These are phyloP conservation scores for Umbilicus rupestris DNA, from an alignment of 164 flowering plant species.

Conservation along the genomic window DNA sequence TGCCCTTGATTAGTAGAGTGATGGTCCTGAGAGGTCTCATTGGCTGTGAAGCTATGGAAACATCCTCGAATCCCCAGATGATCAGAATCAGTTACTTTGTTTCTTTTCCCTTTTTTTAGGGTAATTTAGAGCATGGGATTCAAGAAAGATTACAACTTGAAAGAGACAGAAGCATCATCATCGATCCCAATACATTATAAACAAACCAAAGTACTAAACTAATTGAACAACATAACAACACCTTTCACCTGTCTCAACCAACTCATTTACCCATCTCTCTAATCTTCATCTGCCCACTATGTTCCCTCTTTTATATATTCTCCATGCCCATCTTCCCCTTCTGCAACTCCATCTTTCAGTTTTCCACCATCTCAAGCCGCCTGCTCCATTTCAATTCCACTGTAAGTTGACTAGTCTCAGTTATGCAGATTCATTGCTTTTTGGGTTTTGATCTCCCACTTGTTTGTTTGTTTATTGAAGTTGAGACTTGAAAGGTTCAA, in stretches of 20 bases:
- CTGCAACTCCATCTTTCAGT: not conserved
- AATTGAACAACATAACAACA: not conserved
- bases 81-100: not conserved
- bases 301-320: not conserved
- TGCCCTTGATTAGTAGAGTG: too few relatives aligned
- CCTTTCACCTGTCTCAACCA: slow-evolving; percentile 15
- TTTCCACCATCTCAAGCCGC: not conserved
- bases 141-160: not conserved
- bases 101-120: not conserved
- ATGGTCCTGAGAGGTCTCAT: too few relatives aligned
- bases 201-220: not conserved
- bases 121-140: not conserved
- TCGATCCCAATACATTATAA: not conserved
- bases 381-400: not conserved
- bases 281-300: slow-evolving; percentile 1
- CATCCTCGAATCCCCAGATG: not conserved
- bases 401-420: not conserved
- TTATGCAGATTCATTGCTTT: not conserved
- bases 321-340: not conserved
- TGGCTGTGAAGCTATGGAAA: slow-evolving; percentile 3
- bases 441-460: not conserved
- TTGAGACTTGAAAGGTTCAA: slow-evolving; percentile 1
- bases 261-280: slow-evolving; percentile 11
- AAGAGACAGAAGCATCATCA: not conserved
- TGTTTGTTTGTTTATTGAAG: not conserved